A percentile compares a stretch with the other conserved stretches of the same genome.
phyloP scores from a whole-genome alignment of 2,329 filamentous ascomycete species.

The Alternaria sp. region DNA sequence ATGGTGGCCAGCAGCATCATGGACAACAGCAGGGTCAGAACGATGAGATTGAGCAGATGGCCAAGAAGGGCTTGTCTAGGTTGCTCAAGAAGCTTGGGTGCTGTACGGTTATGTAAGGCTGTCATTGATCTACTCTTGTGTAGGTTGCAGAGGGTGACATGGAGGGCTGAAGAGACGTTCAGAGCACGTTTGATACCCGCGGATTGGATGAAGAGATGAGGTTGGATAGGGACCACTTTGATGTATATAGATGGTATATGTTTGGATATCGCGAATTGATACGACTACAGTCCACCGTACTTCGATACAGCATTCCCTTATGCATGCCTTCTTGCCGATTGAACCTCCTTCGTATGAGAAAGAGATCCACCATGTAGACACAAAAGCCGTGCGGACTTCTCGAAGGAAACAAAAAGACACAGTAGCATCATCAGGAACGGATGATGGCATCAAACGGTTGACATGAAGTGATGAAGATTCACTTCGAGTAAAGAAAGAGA shows the following conservation, averaged over 20 bases:
- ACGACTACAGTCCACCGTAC: no score
- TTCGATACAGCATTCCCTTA: no score
- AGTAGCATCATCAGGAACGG: neutral
- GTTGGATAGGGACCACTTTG: neutral
- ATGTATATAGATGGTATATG: neutral
- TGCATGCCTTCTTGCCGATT: no score
- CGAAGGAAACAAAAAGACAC: neutral
- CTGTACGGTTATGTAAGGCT: constrained; percentile 73
- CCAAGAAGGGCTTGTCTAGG: constrained; percentile 66
- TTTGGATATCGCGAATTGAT: neutral
- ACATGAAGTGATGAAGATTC: neutral
- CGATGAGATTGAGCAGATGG: constrained; percentile 65
- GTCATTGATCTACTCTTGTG: neutral
- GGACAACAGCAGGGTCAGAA: constrained; percentile 49
- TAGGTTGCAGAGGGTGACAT: neutral
- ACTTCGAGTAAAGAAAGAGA: neutral
- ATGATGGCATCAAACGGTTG: neutral
- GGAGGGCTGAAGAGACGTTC: neutral
- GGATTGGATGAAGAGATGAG: neutral
- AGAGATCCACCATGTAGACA: neutral
- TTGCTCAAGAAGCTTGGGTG: constrained; percentile 70
- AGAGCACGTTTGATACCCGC: neutral
- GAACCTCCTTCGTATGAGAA: neutral
- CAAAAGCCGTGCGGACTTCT: neutral
- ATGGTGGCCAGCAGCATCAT: constrained; percentile 42